A percentile compares a stretch with the other conserved stretches of the same genome.
Evolutionary conservation across 495 filamentous ascomycete genomes (phyloP).

Genomic region (Hyaloscypha variabilis): DNA sequence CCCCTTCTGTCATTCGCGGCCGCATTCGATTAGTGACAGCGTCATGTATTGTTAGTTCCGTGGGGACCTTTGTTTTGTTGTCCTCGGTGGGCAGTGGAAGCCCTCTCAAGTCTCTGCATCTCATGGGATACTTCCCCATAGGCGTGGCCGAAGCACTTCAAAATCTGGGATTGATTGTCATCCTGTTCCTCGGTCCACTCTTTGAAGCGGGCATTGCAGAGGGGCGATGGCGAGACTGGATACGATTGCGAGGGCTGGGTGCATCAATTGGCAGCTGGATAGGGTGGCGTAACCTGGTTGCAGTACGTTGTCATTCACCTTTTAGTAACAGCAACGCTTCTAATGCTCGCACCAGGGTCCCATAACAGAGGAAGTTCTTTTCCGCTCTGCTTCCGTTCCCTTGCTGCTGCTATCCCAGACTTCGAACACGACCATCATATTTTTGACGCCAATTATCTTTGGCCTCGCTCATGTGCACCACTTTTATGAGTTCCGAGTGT

Average conservation of each 20-base stretch:
- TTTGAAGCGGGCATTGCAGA: conserved; percentile 76
- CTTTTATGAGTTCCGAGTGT: conserved; percentile 90
- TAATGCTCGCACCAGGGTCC: conserved; percentile 54
- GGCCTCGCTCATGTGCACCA: conserved; percentile 95
- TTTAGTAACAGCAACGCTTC: not conserved
- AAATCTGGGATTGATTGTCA: conserved; percentile 65
- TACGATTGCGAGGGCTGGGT: conserved; percentile 36
- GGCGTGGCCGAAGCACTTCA: conserved; percentile 60
- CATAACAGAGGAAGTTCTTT: conserved; percentile 90
- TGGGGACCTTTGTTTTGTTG: conserved; percentile 26
- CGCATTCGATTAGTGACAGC: conserved; percentile 74
- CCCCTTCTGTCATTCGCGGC: conserved; percentile 85
- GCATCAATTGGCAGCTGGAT: conserved; percentile 43
- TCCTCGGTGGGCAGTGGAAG: conserved; percentile 30
- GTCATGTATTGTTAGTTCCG: conserved; percentile 53
- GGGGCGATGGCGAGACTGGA: conserved; percentile 68
- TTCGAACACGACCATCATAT: conserved; percentile 62
- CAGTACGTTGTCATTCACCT: conserved; percentile 42
- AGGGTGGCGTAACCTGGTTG: conserved; percentile 58
- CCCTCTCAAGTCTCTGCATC: conserved; percentile 55
- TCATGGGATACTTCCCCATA: conserved; percentile 77
- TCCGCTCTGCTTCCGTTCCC: conserved; percentile 81
- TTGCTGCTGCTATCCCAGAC: conserved; percentile 76
- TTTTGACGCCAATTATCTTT: conserved; percentile 85
- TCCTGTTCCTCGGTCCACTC: conserved; percentile 85